Percentiles rank a stretch among this genome's conserved stretches.
Evolutionary conservation across 495 filamentous ascomycete genomes (phyloP).

Genomic region (Penicillium arizonense): DNA sequence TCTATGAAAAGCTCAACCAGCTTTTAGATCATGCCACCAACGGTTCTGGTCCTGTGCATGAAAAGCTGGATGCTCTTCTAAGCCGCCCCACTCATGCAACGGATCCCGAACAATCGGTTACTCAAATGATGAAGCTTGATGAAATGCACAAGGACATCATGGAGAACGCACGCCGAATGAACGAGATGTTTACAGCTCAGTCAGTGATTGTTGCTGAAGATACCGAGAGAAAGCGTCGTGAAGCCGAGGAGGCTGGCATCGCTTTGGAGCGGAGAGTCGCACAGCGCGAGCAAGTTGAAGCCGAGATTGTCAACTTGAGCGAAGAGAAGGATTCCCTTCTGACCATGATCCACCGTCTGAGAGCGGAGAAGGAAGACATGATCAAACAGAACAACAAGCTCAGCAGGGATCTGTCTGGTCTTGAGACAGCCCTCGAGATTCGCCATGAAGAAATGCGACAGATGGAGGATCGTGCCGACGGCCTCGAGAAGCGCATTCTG

Average conservation of each 20-base stretch:
- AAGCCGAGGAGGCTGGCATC: constrained; percentile 77
- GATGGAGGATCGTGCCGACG: constrained; percentile 85
- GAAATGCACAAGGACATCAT: constrained; percentile 88
- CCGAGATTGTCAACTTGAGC: constrained; percentile 60
- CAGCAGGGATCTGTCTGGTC: constrained; percentile 76
- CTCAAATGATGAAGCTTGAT: constrained; percentile 74
- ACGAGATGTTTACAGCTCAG: constrained; percentile 80
- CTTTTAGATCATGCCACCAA: constrained; percentile 62
- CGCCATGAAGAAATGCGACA: constrained; percentile 85
- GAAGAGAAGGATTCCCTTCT: constrained; percentile 64
- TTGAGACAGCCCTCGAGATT: constrained; percentile 85
- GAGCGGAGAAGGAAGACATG: constrained; percentile 69
- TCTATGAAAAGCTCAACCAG: constrained; percentile 44
- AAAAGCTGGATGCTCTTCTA: constrained; percentile 54
- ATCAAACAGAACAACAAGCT: constrained; percentile 70
- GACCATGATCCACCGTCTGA: constrained; percentile 55
- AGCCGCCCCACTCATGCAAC: constrained; percentile 24
- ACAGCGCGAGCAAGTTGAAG: constrained; percentile 77
- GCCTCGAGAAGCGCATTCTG: constrained; percentile 84
- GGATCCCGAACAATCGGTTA: constrained; percentile 42
- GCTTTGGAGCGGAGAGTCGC: constrained; percentile 74
- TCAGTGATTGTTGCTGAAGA: constrained; percentile 75
- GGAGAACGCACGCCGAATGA: constrained; percentile 79
- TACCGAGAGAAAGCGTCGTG: constrained; percentile 73
- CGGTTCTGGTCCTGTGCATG: constrained; percentile 67